phyloP scores from a whole-genome alignment of 2,329 filamentous ascomycete species.

The Trichoderma asperellum region DNA sequence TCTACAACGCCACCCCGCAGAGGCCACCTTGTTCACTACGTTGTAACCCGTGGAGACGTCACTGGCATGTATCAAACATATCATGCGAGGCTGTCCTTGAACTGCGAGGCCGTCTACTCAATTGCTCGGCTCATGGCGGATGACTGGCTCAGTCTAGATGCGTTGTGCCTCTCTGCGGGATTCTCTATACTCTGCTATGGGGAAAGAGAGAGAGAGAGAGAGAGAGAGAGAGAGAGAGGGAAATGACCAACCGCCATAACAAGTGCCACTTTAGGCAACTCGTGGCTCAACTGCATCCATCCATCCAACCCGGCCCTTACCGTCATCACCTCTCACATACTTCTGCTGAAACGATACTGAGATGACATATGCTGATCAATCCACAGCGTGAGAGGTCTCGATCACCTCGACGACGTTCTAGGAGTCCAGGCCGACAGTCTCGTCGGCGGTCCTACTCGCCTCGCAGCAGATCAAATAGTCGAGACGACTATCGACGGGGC shows the following conservation, averaged over 20 bases:
- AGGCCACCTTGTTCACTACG: neutral
- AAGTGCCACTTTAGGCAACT: slow-evolving; percentile 11
- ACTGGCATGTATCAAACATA: neutral
- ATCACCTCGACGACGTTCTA: slow-evolving; percentile 79
- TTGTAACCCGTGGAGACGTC: neutral
- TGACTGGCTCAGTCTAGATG: neutral
- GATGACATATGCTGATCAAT: neutral
- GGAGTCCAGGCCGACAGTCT: slow-evolving; percentile 73
- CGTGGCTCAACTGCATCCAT: slow-evolving; percentile 8
- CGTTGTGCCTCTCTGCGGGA: neutral
- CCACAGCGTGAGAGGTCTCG: slow-evolving; percentile 80
- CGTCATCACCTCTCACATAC: neutral
- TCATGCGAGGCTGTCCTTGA: neutral
- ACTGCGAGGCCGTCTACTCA: neutral
- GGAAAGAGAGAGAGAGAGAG: neutral
- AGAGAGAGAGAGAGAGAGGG: neutral
- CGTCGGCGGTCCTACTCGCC: slow-evolving; percentile 79
- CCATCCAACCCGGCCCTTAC: neutral
- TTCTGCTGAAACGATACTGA: neutral
- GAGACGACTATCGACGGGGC: slow-evolving; percentile 75
- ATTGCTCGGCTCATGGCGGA: neutral
- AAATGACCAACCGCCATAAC: neutral
- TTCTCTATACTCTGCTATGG: neutral
- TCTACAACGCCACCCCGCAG: slow-evolving; percentile 22
- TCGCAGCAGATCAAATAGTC: slow-evolving; percentile 74